These are phyloP conservation scores for Eucalyptus brandiana DNA, from an alignment of 345 rosid species.

Conservation along the genomic window DNA sequence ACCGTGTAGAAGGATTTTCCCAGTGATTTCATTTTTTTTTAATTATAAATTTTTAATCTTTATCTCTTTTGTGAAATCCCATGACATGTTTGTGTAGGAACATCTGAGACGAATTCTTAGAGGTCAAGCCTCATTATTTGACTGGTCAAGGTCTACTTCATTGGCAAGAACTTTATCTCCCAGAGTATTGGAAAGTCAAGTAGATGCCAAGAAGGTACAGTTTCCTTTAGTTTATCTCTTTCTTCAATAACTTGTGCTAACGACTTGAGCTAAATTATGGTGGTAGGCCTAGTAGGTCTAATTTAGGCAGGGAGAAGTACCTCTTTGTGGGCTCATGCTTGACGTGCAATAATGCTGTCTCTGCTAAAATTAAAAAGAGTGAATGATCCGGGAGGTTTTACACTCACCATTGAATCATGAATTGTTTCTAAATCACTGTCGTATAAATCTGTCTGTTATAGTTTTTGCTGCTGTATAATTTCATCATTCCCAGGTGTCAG, in stretches of 20 bases:
- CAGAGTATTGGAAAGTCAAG: slow-evolving; percentile 92
- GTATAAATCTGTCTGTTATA: neutral
- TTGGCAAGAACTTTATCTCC: slow-evolving; percentile 95
- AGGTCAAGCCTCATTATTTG: slow-evolving; percentile 92
- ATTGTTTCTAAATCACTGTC: neutral
- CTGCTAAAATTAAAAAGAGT: neutral
- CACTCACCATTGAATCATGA: neutral
- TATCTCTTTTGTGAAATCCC: neutral
- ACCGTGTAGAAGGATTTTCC: neutral
- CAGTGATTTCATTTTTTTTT: neutral
- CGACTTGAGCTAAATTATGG: neutral
- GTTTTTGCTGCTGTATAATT: neutral
- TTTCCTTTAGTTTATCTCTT: neutral
- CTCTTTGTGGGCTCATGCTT: neutral
- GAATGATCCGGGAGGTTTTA: neutral
- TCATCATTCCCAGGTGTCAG: neutral
- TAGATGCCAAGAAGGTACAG: slow-evolving; percentile 93
- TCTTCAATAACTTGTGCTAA: neutral
- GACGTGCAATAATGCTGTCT: neutral
- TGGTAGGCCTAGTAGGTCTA: neutral
- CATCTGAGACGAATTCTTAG: slow-evolving; percentile 91
- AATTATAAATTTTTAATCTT: neutral
- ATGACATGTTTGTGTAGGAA: slow-evolving; percentile 23
- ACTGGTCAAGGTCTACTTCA: slow-evolving; percentile 95
- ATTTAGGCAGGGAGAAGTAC: neutral